Evolutionary conservation across 2,329 filamentous ascomycete genomes (phyloP), one percentile per base, ranked within the genome.

Genomic region (Cryphonectria parasitica): DNA sequence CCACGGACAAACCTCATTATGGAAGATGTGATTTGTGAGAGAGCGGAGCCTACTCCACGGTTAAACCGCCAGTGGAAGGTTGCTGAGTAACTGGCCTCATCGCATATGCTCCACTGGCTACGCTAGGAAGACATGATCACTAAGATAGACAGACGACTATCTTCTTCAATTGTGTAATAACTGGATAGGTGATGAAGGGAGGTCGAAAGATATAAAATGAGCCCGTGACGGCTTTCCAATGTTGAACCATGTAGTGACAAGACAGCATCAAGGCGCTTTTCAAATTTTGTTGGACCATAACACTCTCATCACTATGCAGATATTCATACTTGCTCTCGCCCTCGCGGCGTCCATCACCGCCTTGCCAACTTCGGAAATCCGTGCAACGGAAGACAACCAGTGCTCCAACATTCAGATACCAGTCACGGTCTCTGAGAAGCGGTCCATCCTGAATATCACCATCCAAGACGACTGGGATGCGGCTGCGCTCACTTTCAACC

Each of bases 381-480:
- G 19, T 45, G 28, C 15, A 49, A 63, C 10, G 31, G 54, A 3
- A n/a, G 4, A 25, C 17, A 11, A 10, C 1, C 19, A 10, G 41
- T 78, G 77, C 68, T 72, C 61, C 58, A 76, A 77, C 15, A 28
- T 78, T 22, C 67, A 73, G 11, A 75, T 79, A n/a, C 77, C 77
- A 19, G 64, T 79, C 43, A 73, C 74, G 13, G 74, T 79, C 22
- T 73, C 67, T 17, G 76, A 77, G 19, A 74, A 72, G 11, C 75
- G 77, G n/a, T 78, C 75, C 66, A 74, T 77, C 19, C 25, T 79
- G 0, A 74, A 74, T 54, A 71, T 73, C 11, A 75, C 73, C 7
- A 66, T 78, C 17, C 68, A 76, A 25, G 74, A 78, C 54, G 70
- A 79, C 62, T 79, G 77, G 77, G 77, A 79, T 65, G 76, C 73